Conservation (phyloP, 179 eudicot genomes). For the Spergularia azorica region DNA sequence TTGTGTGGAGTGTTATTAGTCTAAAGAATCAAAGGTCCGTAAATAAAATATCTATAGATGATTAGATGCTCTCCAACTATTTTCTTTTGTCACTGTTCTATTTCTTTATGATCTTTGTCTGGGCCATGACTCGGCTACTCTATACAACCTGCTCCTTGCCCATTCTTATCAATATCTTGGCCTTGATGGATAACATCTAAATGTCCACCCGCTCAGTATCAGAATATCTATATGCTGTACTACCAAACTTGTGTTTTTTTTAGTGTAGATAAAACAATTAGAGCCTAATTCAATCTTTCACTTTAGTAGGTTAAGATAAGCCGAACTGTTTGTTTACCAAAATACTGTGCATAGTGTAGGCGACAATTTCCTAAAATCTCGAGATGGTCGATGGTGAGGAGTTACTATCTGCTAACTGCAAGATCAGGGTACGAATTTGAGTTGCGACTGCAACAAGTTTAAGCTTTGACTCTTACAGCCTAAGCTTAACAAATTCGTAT, state of each 20-base stretch:
- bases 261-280: too few relatives aligned
- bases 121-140: constrained; percentile 17
- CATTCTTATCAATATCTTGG: constrained; percentile 22
- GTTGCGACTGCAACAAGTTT: neutral
- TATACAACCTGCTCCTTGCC: constrained; percentile 23
- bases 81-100: constrained; percentile 20
- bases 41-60: constrained; percentile 6
- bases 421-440: too few relatives aligned
- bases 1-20: neutral
- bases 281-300: too few relatives aligned
- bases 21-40: too few relatives aligned
- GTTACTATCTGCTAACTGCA: too few relatives aligned
- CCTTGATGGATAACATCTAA: constrained; percentile 15
- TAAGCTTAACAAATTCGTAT: neutral
- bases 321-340: too few relatives aligned
- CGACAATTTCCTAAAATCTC: too few relatives aligned
- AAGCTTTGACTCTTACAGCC: constrained; percentile 8
- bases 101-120: constrained; percentile 20
- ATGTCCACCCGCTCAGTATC: neutral
- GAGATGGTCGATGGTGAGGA: too few relatives aligned
- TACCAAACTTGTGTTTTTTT: neutral
- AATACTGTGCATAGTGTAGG: too few relatives aligned
- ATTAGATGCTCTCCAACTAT: constrained; percentile 14
- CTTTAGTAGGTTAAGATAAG: too few relatives aligned
- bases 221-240: constrained; percentile 10